A percentile compares a stretch with the other conserved stretches of the same genome.
phyloP scores from a whole-genome alignment of 768 basidiomycete genomes.

The Panaeolus papilionaceus region DNA sequence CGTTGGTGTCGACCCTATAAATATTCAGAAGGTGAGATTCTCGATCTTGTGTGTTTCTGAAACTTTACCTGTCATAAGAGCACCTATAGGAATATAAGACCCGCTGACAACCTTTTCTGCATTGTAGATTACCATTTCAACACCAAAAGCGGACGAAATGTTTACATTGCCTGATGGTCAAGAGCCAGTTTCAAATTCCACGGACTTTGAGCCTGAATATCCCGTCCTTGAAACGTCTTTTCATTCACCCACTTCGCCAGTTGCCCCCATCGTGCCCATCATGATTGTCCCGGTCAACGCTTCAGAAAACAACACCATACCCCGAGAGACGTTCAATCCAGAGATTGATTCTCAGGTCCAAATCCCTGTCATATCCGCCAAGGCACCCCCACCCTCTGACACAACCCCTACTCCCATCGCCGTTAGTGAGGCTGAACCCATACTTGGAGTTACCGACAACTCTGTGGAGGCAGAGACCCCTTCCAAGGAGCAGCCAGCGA shows the following conservation, averaged over 20 bases:
- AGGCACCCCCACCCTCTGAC: not conserved
- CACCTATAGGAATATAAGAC: not conserved
- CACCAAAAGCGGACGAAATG: conserved; percentile 32
- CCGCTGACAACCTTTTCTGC: conserved; percentile 8
- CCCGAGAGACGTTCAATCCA: conserved; percentile 16
- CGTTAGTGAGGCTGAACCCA: not conserved
- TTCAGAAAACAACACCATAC: conserved; percentile 40
- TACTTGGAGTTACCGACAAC: not conserved
- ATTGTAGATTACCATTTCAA: conserved; percentile 36
- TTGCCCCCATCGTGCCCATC: conserved; percentile 43
- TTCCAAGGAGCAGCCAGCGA: not conserved
- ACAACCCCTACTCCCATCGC: conserved; percentile 1
- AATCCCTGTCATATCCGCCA: conserved; percentile 16
- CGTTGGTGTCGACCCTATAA: conserved; percentile 48
- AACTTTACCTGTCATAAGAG: conserved; percentile 6
- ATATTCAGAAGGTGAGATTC: conserved; percentile 39
- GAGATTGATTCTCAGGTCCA: conserved; percentile 6
- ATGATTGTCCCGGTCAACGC: conserved; percentile 48
- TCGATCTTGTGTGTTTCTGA: conserved; percentile 15
- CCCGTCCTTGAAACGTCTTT: conserved; percentile 15
- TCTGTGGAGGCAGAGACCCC: not conserved
- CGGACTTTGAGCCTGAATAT: conserved; percentile 22
- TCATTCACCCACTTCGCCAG: conserved; percentile 21
- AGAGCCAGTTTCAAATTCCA: conserved; percentile 24
- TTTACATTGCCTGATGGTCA: conserved; percentile 28